Evolutionary conservation across 371 early-diverging fungal species (phyloP), one percentile per base, ranked within the genome.

Genomic region (Lichtheimia corymbifera): DNA sequence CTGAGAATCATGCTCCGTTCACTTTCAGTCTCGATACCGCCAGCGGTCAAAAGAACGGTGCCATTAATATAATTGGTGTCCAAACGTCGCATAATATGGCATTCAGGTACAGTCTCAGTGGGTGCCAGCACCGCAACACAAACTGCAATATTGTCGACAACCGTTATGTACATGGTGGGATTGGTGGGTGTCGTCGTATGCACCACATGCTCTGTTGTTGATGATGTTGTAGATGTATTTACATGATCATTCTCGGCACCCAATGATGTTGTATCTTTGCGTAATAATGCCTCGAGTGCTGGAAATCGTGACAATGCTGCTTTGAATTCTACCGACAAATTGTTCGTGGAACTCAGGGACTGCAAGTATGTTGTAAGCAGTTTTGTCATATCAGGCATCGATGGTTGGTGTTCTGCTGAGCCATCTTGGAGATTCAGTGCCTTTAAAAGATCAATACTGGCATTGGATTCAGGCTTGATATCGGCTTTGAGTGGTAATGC

Each of bases 1-100:
- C 91, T 91, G 30, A 96, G 79, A 17, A 94, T 88, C 62, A 94
- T 91, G 65, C 89, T 90, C 9, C 91, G 87, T 64, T 96, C 95
- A 42, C 88, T 84, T 55, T 93, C 93, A 13, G 91, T 90, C 24
- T 87, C 87, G 12, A 96, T 85, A 5, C 95, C 95, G 50, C 96
- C 95, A 18, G 94, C 93, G 13, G 87, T 79, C 27, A 96, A 72
- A 15, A 96, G 75, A 14, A 86, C 76, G 5, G 93, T 91, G 7
- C 93, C 96, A 65, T 94, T 93, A 43, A 96, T 90, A 65, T 89
- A 91, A 5, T 89, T 88, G 47, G 88, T 87, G 66, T 93, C 93
- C 14, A 89, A 83, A 20, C 90, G 80, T 11, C 95, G 82, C 71
- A 92, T 82, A 18, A 94, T 76, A 18, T 86, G 77, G 67, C 84